These are phyloP conservation scores for Ceraceosorus guamensis DNA, from an alignment of 1,284 basidiomycete genomes.

Conservation along the genomic window DNA sequence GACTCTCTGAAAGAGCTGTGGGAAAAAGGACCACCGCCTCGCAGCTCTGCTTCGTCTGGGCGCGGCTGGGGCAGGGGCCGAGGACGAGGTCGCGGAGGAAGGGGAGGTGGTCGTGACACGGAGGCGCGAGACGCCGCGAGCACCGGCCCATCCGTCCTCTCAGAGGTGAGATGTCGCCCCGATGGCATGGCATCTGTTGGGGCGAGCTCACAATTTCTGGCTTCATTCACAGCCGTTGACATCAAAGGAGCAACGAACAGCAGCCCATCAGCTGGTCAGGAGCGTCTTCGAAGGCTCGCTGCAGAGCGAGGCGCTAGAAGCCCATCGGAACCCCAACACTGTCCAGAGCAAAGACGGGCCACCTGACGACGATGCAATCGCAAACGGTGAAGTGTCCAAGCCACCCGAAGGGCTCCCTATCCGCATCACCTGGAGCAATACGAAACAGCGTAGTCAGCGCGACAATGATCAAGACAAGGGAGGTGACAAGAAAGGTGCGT, in stretches of 20 bases:
- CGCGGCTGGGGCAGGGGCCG: neutral
- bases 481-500: too few species aligned
- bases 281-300: constrained; percentile 74
- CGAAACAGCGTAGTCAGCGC: too few species aligned
- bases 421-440: too few species aligned
- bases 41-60: neutral
- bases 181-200: neutral
- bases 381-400: neutral
- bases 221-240: constrained; percentile 60
- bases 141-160: neutral
- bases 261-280: constrained; percentile 72
- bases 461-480: too few species aligned
- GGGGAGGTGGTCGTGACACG: constrained; percentile 6
- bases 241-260: constrained; percentile 72
- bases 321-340: too few species aligned
- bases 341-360: too few species aligned
- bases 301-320: constrained; percentile 64
- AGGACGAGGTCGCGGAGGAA: constrained; percentile 6
- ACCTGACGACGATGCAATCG: constrained; percentile 16
- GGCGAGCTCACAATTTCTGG: neutral
- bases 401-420: too few species aligned
- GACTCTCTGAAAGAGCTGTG: constrained; percentile 8
- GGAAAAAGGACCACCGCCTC: constrained; percentile 7
- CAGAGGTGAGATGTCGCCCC: neutral
- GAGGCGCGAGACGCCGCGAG: constrained; percentile 4